phyloP scores from a whole-genome alignment of 352 stramenopile species.

The Phytophthora lateralis region DNA sequence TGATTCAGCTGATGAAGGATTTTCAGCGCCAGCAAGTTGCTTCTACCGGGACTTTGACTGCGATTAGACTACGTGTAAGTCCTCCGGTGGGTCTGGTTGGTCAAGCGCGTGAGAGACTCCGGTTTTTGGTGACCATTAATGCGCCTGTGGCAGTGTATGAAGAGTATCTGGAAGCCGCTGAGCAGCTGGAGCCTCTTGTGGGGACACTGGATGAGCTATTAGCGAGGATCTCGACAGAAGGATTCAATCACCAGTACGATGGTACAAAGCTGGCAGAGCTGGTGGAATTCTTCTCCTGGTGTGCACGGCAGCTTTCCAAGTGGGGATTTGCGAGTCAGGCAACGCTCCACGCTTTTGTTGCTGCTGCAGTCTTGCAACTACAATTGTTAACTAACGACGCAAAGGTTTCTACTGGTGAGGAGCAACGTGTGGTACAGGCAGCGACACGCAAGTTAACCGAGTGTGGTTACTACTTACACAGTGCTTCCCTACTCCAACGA shows the following conservation, averaged over 20 bases:
- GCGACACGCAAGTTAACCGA: constrained; percentile 23
- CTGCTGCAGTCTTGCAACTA: constrained; percentile 22
- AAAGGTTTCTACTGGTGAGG: background rate
- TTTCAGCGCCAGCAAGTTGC: background rate
- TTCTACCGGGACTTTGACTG: background rate
- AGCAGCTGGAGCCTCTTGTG: constrained; percentile 16
- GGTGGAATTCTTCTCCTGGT: constrained; percentile 31
- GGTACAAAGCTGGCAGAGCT: constrained; percentile 6
- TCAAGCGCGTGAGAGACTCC: constrained; percentile 41
- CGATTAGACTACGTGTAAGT: constrained; percentile 1
- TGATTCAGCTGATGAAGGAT: constrained; percentile 22
- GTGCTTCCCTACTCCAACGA: constrained; percentile 21
- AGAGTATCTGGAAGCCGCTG: constrained; percentile 29
- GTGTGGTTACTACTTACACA: constrained; percentile 36
- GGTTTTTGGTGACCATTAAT: constrained; percentile 44
- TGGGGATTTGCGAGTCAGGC: constrained; percentile 31
- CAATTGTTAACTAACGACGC: background rate
- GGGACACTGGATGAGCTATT: constrained; percentile 33
- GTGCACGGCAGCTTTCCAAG: constrained; percentile 17
- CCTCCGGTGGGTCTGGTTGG: constrained; percentile 1
- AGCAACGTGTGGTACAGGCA: constrained; percentile 4
- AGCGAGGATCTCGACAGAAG: constrained; percentile 8
- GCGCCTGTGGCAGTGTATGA: constrained; percentile 35
- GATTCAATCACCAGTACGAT: background rate
- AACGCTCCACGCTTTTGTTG: constrained; percentile 35